Percentiles rank a stretch among this genome's conserved stretches.
phyloP scores from a whole-genome alignment of 352 stramenopile species.

The Pythium grandisporangium region DNA sequence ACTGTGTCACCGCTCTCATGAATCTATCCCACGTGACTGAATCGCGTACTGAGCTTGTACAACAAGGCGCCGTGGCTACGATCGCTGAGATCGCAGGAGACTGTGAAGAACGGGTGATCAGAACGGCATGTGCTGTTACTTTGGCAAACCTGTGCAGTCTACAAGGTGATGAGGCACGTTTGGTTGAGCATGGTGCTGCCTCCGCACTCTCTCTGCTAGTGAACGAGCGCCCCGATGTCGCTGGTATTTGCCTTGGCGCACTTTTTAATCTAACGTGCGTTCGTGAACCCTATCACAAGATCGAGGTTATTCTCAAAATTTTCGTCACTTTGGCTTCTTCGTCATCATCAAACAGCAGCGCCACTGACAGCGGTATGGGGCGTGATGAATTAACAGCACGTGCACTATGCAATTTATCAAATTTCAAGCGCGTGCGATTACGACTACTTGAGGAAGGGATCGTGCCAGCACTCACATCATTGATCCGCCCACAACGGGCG shows the following conservation, averaged over 20 bases:
- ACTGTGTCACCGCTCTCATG: constrained; percentile 83
- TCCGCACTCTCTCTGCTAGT: constrained; percentile 76
- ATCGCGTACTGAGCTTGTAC: constrained; percentile 43
- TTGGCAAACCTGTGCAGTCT: constrained; percentile 84
- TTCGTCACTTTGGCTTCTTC: constrained; percentile 54
- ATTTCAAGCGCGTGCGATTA: constrained; percentile 72
- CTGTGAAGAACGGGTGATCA: constrained; percentile 48
- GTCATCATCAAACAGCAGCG: constrained; percentile 3
- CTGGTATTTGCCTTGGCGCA: constrained; percentile 54
- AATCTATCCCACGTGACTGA: constrained; percentile 73
- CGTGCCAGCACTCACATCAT: constrained; percentile 48
- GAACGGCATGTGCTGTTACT: constrained; percentile 75
- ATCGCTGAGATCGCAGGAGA: constrained; percentile 65
- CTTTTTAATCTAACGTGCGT: constrained; percentile 89
- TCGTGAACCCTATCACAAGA: constrained; percentile 75
- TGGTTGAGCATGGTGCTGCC: constrained; percentile 81
- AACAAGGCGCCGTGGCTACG: constrained; percentile 65
- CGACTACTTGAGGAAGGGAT: constrained; percentile 87
- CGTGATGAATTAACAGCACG: constrained; percentile 49
- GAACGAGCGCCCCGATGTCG: constrained; percentile 56
- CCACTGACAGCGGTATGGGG: constrained; percentile 5
- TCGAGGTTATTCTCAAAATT: constrained; percentile 75
- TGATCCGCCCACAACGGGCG: constrained; percentile 37
- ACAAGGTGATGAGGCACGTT: constrained; percentile 55
- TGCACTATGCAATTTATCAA: constrained; percentile 84